phyloP scores from a whole-genome alignment of 2,329 filamentous ascomycete species.

The Neurospora crassa region DNA sequence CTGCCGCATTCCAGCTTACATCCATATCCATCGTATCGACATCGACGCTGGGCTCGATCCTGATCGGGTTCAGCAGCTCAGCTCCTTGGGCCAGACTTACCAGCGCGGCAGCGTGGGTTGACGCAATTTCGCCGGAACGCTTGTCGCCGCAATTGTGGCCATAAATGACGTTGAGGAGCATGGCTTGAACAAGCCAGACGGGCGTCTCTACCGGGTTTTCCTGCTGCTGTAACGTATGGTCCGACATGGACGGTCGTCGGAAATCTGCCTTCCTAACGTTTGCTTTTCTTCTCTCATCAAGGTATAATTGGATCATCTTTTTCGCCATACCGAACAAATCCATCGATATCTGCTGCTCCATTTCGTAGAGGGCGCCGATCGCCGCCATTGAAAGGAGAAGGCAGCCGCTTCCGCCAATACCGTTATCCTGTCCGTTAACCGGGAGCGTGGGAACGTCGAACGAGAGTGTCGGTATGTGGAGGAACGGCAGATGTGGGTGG shows the following conservation, averaged over 20 bases:
- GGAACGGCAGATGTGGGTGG: constrained; percentile 89
- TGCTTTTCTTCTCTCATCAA: constrained; percentile 82
- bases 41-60: constrained; percentile 34
- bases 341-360: constrained; percentile 68
- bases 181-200: constrained; percentile 91
- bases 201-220: constrained; percentile 67
- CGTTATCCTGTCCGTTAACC: constrained; percentile 49
- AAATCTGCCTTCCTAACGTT: constrained; percentile 61
- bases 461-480: constrained; percentile 83
- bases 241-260: constrained; percentile 38
- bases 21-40: constrained; percentile 51
- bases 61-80: constrained; percentile 49
- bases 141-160: constrained; percentile 93
- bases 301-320: constrained; percentile 87
- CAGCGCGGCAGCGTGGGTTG: constrained; percentile 81
- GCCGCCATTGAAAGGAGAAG: constrained; percentile 81
- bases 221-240: constrained; percentile 36
- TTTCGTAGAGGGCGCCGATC: constrained; percentile 66
- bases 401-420: constrained; percentile 73
- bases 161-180: constrained; percentile 93
- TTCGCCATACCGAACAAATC: constrained; percentile 89
- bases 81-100: constrained; percentile 86
- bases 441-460: constrained; percentile 70
- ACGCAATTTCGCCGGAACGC: constrained; percentile 81
- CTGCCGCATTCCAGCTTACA: constrained; percentile 35